Evolutionary conservation across 148 eudicot genomes (phyloP), one percentile per base, ranked within the genome.

Genomic region (Cornus controversa): DNA sequence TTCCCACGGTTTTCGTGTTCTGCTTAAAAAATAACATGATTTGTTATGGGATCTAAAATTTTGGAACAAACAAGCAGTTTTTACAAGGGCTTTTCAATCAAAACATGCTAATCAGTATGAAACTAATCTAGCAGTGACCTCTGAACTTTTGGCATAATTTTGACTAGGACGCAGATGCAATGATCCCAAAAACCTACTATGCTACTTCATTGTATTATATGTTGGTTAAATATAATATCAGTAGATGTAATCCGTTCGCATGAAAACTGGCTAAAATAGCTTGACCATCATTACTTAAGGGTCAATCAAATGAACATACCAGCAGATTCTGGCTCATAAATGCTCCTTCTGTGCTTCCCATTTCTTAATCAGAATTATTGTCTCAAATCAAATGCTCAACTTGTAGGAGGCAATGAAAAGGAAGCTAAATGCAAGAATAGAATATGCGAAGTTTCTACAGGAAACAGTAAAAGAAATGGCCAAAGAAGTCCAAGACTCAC

Each of bases 391-490:
- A 75, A 64, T 67, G 66, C 70, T 74, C 57, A 67, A 80, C 34
- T 62, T 85, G 53, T 73, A 93, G 97, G 97, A 93, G 85, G 89
- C 87, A 14, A 72, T 91, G 84, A 91, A 91, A 82, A 78, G 91
- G 84, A 88, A 79, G 87, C 81, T 93, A 62, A 88, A 72, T 76
- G 97, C 97, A 18, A 91, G 92, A 70, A 91, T 93, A 76, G 95
- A 93, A 70, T 93, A 93, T 87, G 97, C 97, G 37, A 91, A 90
- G 84, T 93, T 93, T 87, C 88, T 93, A 65, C 97, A 91, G 83
- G 95, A 91, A 11, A 93, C 97, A 0, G 93, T 87, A 80, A 88
- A 91, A 85, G 97, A 93, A 85, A 93, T 93, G 97, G 97, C 95
- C 10, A 93, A 89, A 84, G 97, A 93, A 86, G 89, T 91, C 42